These are phyloP conservation scores for Monilinia laxa DNA, from an alignment of 2,329 filamentous ascomycete genomes.

Conservation along the genomic window DNA sequence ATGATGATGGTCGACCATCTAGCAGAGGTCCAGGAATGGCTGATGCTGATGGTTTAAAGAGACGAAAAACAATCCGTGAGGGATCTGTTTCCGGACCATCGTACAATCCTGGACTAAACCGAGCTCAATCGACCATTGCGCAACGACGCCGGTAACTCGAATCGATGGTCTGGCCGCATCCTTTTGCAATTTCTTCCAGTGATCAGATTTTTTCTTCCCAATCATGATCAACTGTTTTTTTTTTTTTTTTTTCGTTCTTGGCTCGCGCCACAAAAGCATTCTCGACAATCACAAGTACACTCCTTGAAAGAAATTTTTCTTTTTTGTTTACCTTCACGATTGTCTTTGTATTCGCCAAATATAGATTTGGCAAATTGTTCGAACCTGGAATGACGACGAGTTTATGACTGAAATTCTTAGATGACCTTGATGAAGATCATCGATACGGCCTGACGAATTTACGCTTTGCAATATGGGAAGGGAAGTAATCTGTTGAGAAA, in stretches of 20 bases:
- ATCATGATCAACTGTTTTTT: constrained; percentile 27
- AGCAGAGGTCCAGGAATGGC: constrained; percentile 49
- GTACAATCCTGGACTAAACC: constrained; percentile 51
- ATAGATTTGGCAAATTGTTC: constrained; percentile 42
- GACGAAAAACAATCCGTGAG: constrained; percentile 75
- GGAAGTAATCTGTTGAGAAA: constrained; percentile 32
- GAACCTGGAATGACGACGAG: constrained; percentile 44
- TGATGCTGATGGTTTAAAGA: constrained; percentile 67
- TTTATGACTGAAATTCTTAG: constrained; percentile 43
- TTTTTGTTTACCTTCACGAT: constrained; percentile 35
- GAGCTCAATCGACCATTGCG: constrained; percentile 48
- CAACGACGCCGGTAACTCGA: constrained; percentile 40
- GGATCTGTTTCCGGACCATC: constrained; percentile 51
- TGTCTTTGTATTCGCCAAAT: constrained; percentile 45
- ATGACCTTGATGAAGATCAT: constrained; percentile 28
- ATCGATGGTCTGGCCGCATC: constrained; percentile 23
- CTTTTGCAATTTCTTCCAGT: constrained; percentile 35
- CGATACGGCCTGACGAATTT: constrained; percentile 31
- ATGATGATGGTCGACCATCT: constrained; percentile 56
- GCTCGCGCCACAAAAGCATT: constrained; percentile 37
- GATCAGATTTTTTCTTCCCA: constrained; percentile 20
- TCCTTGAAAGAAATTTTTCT: constrained; percentile 37
- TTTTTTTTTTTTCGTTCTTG: constrained; percentile 26
- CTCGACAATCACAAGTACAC: constrained; percentile 35
- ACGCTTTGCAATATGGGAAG: constrained; percentile 31